Evolutionary conservation across 306 rosid genomes (phyloP).

Genomic region (Luffa aegyptiaca): DNA sequence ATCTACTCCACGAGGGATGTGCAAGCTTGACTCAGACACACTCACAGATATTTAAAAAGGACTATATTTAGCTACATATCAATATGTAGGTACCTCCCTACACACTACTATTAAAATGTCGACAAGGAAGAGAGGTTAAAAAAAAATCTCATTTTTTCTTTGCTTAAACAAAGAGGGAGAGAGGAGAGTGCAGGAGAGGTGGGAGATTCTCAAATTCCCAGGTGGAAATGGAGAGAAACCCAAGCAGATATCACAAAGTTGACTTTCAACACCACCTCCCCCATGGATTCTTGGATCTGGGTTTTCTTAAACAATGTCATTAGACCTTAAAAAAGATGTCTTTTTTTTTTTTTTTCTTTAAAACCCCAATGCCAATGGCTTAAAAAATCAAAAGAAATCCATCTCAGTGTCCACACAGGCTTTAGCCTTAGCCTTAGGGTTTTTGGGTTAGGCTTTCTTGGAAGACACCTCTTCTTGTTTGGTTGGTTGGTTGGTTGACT

Average conservation of each 20-base stretch:
- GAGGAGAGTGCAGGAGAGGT: background rate
- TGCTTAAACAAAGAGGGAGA: background rate
- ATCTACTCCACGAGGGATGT: too few relatives aligned
- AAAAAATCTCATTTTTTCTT: too few relatives aligned
- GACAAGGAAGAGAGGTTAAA: too few relatives aligned
- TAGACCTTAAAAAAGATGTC: background rate
- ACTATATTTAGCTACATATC: too few relatives aligned
- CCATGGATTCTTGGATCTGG: constrained; percentile 13
- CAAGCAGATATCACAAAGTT: background rate
- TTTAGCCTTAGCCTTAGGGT: background rate
- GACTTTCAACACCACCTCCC: background rate
- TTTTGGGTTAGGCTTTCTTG: background rate
- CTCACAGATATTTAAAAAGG: too few relatives aligned
- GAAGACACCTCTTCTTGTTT: background rate
- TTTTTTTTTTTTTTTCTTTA: background rate
- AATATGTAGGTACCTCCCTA: too few relatives aligned
- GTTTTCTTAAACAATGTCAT: background rate
- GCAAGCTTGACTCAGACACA: too few relatives aligned
- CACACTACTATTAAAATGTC: too few relatives aligned
- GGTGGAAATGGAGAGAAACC: background rate
- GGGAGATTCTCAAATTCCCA: background rate
- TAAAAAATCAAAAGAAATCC: background rate
- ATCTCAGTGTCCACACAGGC: background rate
- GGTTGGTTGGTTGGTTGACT: background rate
- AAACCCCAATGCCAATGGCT: background rate